Base-by-base conservation (phyloP, 1,284 basidiomycete genomes). In the Ustilago bromivora region DNA sequence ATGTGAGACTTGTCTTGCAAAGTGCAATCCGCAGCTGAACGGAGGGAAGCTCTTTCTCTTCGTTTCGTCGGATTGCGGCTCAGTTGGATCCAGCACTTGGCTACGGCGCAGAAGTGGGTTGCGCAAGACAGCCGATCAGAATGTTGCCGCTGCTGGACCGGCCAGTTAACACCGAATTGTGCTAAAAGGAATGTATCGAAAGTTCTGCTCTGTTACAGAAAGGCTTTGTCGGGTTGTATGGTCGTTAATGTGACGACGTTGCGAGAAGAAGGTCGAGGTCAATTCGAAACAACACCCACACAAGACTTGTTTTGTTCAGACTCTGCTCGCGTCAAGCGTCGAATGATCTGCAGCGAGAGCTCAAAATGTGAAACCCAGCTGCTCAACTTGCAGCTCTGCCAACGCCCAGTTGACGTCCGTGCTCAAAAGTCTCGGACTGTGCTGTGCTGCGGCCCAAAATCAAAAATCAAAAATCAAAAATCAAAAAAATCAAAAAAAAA, bases 311-410 rank as follows among this genome's bases (percentile, higher is more conserved):
- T 5, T 15, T 46, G 36, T 38, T 38, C 4, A 38, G 36, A 38
- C 36, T 28, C 23, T 46, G 43, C 43, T 46, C n/a, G 43, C 43
- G 10, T 46, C n/a, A 9, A 46, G 43, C 23, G 23, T 28, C 23
- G 23, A 28, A 28, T 28, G 43, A 46, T 46, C 43, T 46, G 43
- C 43, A 46, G 19, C 6, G 15, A 12, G n/a, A 46, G 43, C 43
- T 46, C 43, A 46, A 46, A 46, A 23, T 46, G 43, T 46, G 43
- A 46, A 46, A 46, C 43, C 43, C 43, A 46, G 19, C 43, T 46
- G 40, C 13, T 17, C 17, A 12, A 41, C 40, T 41, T 41, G 12
- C 15, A 41, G 40, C 40, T n/a, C 4, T 41, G 40, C 40, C 40
- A 41, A 41, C 40, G 11, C 40, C 40, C 1, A 41, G 17, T 17